A percentile compares a stretch with the other conserved stretches of the same genome.
Evolutionary conservation across 2,329 filamentous ascomycete genomes (phyloP).

Genomic region (Nemania sp.): DNA sequence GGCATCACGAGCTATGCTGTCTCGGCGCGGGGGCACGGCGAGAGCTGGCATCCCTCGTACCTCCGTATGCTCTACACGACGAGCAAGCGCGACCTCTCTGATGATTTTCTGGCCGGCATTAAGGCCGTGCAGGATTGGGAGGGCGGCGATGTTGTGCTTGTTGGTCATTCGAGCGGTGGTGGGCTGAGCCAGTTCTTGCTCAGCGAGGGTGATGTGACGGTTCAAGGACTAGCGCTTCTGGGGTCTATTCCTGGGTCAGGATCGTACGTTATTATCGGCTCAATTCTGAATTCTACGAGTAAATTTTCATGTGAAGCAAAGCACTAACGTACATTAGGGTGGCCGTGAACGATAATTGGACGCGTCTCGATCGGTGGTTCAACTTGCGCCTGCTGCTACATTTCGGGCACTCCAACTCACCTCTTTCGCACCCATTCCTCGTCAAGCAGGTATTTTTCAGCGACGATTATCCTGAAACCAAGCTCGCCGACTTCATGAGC

Average conservation of each 20-base stretch:
- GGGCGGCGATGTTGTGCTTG: slow-evolving; percentile 45
- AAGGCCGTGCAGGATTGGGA: slow-evolving; percentile 43
- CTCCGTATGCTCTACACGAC: slow-evolving; percentile 52
- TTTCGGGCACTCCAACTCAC: slow-evolving; percentile 53
- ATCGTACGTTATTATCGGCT: slow-evolving; percentile 43
- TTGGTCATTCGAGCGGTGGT: slow-evolving; percentile 57
- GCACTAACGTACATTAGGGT: slow-evolving; percentile 30
- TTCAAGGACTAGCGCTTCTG: slow-evolving; percentile 50
- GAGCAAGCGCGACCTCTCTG: slow-evolving; percentile 45
- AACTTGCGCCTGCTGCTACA: slow-evolving; percentile 50
- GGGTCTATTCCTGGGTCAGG: slow-evolving; percentile 53
- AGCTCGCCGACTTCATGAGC: slow-evolving; percentile 48
- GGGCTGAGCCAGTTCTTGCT: slow-evolving; percentile 55
- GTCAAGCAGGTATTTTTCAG: slow-evolving; percentile 56
- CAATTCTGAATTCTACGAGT: too few relatives aligned
- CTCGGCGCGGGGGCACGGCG: slow-evolving; percentile 50
- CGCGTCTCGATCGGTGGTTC: slow-evolving; percentile 52
- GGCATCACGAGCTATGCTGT: slow-evolving; percentile 56
- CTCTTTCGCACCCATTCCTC: slow-evolving; percentile 54
- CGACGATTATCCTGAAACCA: slow-evolving; percentile 43
- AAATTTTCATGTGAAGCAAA: too few relatives aligned
- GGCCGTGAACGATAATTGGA: slow-evolving; percentile 51
- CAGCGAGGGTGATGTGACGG: slow-evolving; percentile 43
- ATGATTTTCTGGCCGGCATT: slow-evolving; percentile 50
- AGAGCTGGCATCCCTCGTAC: slow-evolving; percentile 48